Evolutionary conservation across 83 land plant species (phyloP).

Genomic region (Thuja plicata): DNA sequence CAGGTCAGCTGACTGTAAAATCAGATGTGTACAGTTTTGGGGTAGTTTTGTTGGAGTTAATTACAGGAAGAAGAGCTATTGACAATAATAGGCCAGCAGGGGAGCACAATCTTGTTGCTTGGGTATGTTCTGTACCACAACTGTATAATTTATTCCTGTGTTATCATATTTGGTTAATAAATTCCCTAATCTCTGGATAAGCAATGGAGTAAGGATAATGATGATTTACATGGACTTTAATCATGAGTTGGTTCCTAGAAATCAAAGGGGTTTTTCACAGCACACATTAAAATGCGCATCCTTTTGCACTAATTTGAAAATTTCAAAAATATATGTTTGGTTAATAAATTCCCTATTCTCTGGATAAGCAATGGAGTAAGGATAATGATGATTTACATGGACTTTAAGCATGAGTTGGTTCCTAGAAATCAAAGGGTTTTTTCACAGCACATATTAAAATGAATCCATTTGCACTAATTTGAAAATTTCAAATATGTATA

Average conservation of each 20-base stretch:
- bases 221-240: background rate
- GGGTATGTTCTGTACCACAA: constrained; percentile 5
- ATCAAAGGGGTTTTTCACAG: background rate
- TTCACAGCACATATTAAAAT: background rate
- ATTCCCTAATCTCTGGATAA: background rate
- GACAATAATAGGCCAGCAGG: constrained; percentile 2
- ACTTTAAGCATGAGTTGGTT: background rate
- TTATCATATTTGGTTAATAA: background rate
- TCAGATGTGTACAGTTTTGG: constrained; percentile 22
- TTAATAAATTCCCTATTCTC: background rate
- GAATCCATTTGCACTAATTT: background rate
- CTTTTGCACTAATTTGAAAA: background rate
- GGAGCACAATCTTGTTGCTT: constrained; percentile 20
- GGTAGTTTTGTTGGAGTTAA: constrained; percentile 14
- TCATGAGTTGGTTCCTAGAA: background rate
- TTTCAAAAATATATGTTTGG: too few relatives aligned
- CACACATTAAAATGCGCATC: background rate
- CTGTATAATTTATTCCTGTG: background rate
- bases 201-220: background rate
- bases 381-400: background rate
- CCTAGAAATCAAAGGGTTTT: background rate
- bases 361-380: background rate
- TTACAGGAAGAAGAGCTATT: constrained; percentile 17
- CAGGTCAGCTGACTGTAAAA: constrained; percentile 15
- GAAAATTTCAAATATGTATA: too few relatives aligned